Base-by-base conservation (phyloP, 768 basidiomycete species). In the Tulasnella sp. region DNA sequence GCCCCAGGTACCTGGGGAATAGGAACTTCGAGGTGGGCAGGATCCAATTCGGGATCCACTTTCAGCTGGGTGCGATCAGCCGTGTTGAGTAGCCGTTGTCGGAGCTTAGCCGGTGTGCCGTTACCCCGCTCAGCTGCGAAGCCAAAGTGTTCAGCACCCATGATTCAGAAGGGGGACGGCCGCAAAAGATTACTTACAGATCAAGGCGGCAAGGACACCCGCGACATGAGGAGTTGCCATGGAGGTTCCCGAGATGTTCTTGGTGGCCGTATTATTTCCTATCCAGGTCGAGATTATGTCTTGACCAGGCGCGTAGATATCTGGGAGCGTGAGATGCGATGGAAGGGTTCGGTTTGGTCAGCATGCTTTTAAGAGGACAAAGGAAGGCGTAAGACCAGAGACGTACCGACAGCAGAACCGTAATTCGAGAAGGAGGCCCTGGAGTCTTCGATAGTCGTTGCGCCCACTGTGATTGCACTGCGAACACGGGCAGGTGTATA, bases 381-480 rank as follows among this genome's bases (percentile, higher is more conserved):
- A 27, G 62, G 12, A 10, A 16, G 18, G 34, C 18, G 18, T 31
- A 68, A 19, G 18, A 36, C 4, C 10, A 12, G 14, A 8, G 14
- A 36, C 62, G 8, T 68, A 68, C 62, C 62, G 12, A 68, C 62
- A 16, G 36, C 34, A 19, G 31, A 9, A 36, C 81, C 81, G 34
- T 48, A 81, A 79, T 82, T 82, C 46, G 95, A 97, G 88, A 98
- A 96, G 86, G 93, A 93, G 6, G 94, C 94, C 71, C 93, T 91
- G 80, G 92, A 92, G 81, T 96, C 94, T 56, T 85, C 88, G 34
- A 96, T 88, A 1, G 94, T 95, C 4, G 58, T 46, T 19, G 82
- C 82, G 46, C 76, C 82, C 44, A 82, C 81, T 27, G 82, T 82
- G 82, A 81, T 80, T 42, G 80, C 82, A n/a, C 40, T 71, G 12